These are phyloP conservation scores for Termitomyces sp. DNA, from an alignment of 768 basidiomycete genomes.

Conservation along the genomic window DNA sequence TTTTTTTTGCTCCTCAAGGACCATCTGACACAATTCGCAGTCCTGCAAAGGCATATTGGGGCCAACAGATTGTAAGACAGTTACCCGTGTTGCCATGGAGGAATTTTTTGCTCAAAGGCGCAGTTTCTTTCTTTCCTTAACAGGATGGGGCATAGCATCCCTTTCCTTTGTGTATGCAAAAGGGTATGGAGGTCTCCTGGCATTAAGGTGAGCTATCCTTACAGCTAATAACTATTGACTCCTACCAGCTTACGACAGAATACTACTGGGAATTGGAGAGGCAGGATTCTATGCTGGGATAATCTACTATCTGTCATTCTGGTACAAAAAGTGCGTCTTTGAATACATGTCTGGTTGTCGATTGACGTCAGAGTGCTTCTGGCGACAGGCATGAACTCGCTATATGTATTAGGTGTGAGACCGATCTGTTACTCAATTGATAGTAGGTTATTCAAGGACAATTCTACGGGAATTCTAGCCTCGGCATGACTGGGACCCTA, in stretches of 20 bases:
- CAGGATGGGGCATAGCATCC: slow-evolving; percentile 52
- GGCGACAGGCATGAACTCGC: slow-evolving; percentile 45
- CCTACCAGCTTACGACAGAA: slow-evolving; percentile 22
- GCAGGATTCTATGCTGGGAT: slow-evolving; percentile 60
- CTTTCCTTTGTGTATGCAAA: slow-evolving; percentile 55
- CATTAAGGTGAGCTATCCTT: slow-evolving; percentile 36
- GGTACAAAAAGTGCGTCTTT: slow-evolving; percentile 42
- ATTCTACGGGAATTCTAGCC: slow-evolving; percentile 27
- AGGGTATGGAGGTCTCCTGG: slow-evolving; percentile 48
- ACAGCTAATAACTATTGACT: neutral
- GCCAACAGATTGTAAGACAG: slow-evolving; percentile 52
- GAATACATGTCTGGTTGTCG: neutral
- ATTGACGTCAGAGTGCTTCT: neutral
- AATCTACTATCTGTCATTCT: slow-evolving; percentile 62
- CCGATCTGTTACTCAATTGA: neutral
- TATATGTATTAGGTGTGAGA: slow-evolving; percentile 43
- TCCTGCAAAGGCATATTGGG: slow-evolving; percentile 55
- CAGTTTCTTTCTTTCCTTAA: slow-evolving; percentile 55
- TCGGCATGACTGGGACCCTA: slow-evolving; percentile 58
- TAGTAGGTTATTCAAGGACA: neutral
- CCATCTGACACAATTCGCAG: slow-evolving; percentile 22
- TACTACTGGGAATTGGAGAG: slow-evolving; percentile 59
- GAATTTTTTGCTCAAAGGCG: neutral
- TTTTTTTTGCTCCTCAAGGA: neutral
- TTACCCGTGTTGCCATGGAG: neutral